phyloP scores from a whole-genome alignment of 1,284 basidiomycete species.

The Trichosporon faecale region DNA sequence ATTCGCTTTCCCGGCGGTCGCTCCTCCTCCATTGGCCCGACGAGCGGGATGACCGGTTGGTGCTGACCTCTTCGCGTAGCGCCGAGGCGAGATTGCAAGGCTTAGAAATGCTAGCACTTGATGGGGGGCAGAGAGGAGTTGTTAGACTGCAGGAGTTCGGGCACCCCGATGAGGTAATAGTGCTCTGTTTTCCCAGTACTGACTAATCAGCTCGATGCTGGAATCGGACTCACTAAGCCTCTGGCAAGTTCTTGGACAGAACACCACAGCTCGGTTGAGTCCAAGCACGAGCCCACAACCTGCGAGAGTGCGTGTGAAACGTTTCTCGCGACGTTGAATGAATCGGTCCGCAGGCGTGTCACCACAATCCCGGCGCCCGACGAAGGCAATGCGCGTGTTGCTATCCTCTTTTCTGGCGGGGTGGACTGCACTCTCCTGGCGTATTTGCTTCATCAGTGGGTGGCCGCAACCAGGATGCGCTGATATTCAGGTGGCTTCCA shows the following conservation, averaged over 20 bases:
- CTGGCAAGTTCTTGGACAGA: too few species aligned
- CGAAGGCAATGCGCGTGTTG: constrained; percentile 60
- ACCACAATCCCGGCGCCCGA: constrained; percentile 51
- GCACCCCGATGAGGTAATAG: not conserved
- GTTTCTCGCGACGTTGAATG: constrained; percentile 31
- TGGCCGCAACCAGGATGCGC: not conserved
- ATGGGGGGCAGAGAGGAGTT: constrained; percentile 39
- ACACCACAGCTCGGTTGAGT: too few species aligned
- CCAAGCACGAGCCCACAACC: not conserved
- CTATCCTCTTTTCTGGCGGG: constrained; percentile 91
- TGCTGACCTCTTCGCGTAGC: constrained; percentile 37
- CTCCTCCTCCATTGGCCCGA: constrained; percentile 59
- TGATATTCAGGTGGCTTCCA: constrained; percentile 59
- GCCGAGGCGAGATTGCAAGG: constrained; percentile 21
- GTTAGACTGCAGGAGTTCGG: constrained; percentile 21
- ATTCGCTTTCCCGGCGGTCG: constrained; percentile 87
- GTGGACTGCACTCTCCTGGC: constrained; percentile 88
- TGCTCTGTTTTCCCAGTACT: not conserved
- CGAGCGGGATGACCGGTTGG: constrained; percentile 13
- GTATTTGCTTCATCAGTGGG: constrained; percentile 64
- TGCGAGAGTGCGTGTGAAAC: not conserved
- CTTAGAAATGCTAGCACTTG: constrained; percentile 32
- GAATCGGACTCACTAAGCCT: too few species aligned
- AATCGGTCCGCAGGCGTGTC: constrained; percentile 53
- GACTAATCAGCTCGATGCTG: too few species aligned